These are phyloP conservation scores for Eucalyptus grandis DNA, from an alignment of 345 rosid genomes.

Conservation along the genomic window DNA sequence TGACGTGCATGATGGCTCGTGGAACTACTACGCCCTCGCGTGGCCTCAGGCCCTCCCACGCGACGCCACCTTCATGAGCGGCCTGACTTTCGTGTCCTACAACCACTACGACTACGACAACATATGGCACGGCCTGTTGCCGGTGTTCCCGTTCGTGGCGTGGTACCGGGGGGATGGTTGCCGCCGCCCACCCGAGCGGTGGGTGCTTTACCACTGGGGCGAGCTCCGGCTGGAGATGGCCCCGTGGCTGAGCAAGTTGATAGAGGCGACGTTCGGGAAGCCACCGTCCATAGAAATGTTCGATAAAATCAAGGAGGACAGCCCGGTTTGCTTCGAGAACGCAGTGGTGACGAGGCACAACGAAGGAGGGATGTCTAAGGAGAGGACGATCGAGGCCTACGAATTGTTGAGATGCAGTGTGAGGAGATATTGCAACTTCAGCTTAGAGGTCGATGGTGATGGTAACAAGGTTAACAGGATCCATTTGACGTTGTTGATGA, in stretches of 20 bases:
- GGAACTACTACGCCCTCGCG: conserved; percentile 65
- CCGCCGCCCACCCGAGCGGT: conserved; percentile 24
- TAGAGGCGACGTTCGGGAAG: conserved; percentile 27
- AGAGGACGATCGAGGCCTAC: conserved; percentile 43
- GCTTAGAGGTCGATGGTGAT: not conserved
- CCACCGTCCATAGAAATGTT: conserved; percentile 11
- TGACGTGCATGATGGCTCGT: conserved; percentile 50
- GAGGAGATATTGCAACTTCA: conserved; percentile 28
- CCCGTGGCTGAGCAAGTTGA: conserved; percentile 26
- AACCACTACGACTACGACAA: conserved; percentile 56
- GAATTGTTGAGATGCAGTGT: conserved; percentile 53
- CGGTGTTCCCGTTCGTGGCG: conserved; percentile 42
- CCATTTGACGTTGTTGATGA: conserved; percentile 57
- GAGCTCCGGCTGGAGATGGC: conserved; percentile 45
- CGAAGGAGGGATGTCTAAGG: conserved; percentile 68
- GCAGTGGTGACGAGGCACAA: conserved; percentile 73
- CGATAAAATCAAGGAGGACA: conserved; percentile 1
- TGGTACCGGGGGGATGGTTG: conserved; percentile 41
- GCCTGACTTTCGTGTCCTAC: conserved; percentile 55
- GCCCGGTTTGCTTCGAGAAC: conserved; percentile 57
- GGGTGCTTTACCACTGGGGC: conserved; percentile 70
- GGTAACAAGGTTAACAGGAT: not conserved
- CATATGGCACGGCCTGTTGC: conserved; percentile 65
- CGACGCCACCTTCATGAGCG: conserved; percentile 35
- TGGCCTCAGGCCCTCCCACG: conserved; percentile 50